Conservation (phyloP, 2,329 filamentous ascomycete species). For the Aspergillus brunneoviolaceus region DNA sequence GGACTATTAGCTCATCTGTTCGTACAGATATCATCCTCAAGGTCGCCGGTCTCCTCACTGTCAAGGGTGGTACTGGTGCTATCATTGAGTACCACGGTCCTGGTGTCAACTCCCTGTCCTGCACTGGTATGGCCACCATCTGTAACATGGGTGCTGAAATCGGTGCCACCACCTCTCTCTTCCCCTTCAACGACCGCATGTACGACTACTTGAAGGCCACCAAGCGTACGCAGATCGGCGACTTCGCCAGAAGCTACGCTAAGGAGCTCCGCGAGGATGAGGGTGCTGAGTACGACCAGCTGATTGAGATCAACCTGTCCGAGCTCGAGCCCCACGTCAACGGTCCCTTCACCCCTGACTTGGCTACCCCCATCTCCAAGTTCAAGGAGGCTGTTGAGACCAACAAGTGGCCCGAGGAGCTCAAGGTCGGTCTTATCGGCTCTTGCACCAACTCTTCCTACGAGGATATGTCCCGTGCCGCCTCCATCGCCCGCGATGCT, state of each 20-base stretch:
- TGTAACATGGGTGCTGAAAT: conserved; percentile 68
- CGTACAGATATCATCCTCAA: conserved; percentile 85
- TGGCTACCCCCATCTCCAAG: conserved; percentile 96
- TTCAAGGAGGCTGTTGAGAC: conserved; percentile 91
- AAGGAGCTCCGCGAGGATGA: conserved; percentile 83
- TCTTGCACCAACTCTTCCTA: conserved; percentile 94
- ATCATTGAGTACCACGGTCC: conserved; percentile 63
- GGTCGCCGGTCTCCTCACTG: conserved; percentile 93
- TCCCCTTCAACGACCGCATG: conserved; percentile 98
- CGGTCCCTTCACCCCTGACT: conserved; percentile 96
- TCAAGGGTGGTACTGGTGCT: conserved; percentile 94
- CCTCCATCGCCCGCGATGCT: conserved; percentile 87
- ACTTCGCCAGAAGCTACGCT: conserved; percentile 82
- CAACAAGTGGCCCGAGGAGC: conserved; percentile 93
- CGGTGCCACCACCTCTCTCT: conserved; percentile 80
- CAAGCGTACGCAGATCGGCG: conserved; percentile 85
- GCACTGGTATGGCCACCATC: conserved; percentile 86
- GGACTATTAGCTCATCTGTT: background rate
- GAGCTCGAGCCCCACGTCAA: conserved; percentile 98
- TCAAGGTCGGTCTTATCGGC: conserved; percentile 95
- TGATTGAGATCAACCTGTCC: conserved; percentile 93
- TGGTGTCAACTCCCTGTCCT: conserved; percentile 71
- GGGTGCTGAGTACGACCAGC: conserved; percentile 90
- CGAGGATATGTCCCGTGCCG: conserved; percentile 90
- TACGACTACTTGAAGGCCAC: conserved; percentile 92